These are phyloP conservation scores for Choiromyces venosus DNA, from an alignment of 495 filamentous ascomycete genomes.

Conservation along the genomic window DNA sequence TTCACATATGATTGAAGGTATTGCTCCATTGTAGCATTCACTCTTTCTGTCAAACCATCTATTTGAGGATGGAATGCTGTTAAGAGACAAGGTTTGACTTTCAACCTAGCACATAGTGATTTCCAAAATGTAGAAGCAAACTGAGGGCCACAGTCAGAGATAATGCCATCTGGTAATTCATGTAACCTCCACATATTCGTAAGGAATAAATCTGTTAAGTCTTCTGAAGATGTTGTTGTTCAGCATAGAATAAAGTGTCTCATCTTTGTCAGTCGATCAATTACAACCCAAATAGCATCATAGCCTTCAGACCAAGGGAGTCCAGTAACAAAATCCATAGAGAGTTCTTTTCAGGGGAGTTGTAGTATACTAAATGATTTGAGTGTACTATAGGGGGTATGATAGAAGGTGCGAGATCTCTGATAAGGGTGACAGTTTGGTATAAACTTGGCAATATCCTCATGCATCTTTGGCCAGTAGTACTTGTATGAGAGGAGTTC, in stretches of 20 bases:
- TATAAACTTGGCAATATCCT: background rate
- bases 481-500: too few species aligned
- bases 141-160: slow-evolving; percentile 1
- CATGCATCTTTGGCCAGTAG: too few species aligned
- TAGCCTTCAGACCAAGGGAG: too few species aligned
- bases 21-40: slow-evolving; percentile 24
- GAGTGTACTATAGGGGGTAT: background rate
- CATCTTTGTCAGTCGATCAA: background rate
- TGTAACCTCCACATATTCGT: background rate
- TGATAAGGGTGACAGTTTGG: too few species aligned
- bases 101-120: background rate
- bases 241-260: background rate
- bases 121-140: slow-evolving; percentile 4
- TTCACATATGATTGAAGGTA: slow-evolving; percentile 19
- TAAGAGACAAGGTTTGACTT: background rate
- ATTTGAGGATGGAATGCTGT: slow-evolving; percentile 28
- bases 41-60: slow-evolving; percentile 28
- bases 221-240: background rate
- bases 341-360: background rate
- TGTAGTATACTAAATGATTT: background rate
- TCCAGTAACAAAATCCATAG: background rate
- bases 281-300: too few species aligned
- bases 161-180: background rate
- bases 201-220: background rate
- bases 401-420: too few species aligned